Percentiles rank a stretch among this genome's conserved stretches.
Conservation (phyloP, 768 basidiomycete species). For the Daedaleopsis sinensis region DNA sequence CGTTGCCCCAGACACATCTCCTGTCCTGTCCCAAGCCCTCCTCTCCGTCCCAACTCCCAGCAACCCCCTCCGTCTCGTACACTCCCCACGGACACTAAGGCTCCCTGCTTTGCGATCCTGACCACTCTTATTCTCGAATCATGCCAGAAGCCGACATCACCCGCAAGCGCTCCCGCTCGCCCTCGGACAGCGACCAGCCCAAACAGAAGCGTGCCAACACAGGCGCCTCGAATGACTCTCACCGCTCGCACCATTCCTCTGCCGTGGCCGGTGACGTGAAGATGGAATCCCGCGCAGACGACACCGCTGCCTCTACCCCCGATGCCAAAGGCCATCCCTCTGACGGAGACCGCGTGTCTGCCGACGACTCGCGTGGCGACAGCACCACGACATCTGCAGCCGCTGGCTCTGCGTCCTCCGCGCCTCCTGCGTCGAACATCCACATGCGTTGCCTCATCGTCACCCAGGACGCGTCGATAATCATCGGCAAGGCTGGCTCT, state of each 20-base stretch:
- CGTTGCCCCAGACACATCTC: constrained; percentile 21
- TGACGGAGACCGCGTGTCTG: constrained; percentile 35
- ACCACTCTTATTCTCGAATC: constrained; percentile 50
- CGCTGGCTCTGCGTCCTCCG: constrained; percentile 46
- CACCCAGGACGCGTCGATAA: constrained; percentile 98
- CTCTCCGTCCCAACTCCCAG: constrained; percentile 14
- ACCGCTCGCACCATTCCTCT: constrained; percentile 37
- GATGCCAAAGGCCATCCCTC: constrained; percentile 42
- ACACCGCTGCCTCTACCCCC: constrained; percentile 57
- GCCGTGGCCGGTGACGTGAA: constrained; percentile 55
- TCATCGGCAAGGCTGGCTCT: constrained; percentile 93
- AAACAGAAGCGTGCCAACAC: constrained; percentile 88
- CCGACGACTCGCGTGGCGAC: constrained; percentile 33
- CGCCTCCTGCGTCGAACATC: constrained; percentile 80
- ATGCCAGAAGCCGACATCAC: constrained; percentile 87
- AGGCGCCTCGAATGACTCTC: constrained; percentile 70
- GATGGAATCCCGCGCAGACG: constrained; percentile 52
- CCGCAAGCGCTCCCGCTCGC: constrained; percentile 87
- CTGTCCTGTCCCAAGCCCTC: constrained; percentile 24
- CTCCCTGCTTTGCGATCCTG: constrained; percentile 29
- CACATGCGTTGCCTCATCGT: constrained; percentile 99
- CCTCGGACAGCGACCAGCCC: constrained; percentile 77
- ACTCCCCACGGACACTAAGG: constrained; percentile 33
- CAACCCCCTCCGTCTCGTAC: constrained; percentile 17
- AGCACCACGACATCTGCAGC: constrained; percentile 52